These are phyloP conservation scores for Calonectria naviculata DNA, from an alignment of 2,329 filamentous ascomycete species.

Conservation along the genomic window DNA sequence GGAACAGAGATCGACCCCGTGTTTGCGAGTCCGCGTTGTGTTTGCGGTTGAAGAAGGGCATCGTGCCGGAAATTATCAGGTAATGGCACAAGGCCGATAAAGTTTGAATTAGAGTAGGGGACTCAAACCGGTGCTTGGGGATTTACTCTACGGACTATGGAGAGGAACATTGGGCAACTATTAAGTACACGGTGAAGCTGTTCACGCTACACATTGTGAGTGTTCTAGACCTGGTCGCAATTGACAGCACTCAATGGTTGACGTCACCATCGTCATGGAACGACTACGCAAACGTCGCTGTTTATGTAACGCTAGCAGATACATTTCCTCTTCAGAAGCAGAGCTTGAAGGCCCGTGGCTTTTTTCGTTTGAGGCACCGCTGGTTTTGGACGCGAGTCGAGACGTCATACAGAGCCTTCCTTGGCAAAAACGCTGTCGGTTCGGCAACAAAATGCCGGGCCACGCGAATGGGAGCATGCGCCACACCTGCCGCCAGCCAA, in stretches of 20 bases:
- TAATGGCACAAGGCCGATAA: neutral
- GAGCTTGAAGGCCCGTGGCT: neutral
- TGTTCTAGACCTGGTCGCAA: neutral
- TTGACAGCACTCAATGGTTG: neutral
- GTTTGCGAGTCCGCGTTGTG: neutral
- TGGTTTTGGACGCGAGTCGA: neutral
- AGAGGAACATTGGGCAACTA: neutral
- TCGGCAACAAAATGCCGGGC: neutral
- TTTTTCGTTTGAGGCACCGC: neutral
- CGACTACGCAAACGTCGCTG: neutral
- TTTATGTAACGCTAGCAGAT: neutral
- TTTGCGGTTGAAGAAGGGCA: slow-evolving; percentile 8
- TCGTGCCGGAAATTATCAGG: neutral
- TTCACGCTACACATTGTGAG: neutral
- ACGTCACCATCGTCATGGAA: slow-evolving; percentile 16
- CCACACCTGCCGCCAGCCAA: neutral
- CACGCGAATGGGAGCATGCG: neutral
- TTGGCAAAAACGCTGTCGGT: neutral
- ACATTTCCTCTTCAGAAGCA: neutral
- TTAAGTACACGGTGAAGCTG: neutral
- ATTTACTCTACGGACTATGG: neutral
- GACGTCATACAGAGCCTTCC: neutral
- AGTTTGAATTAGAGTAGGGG: neutral
- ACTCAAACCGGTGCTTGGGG: neutral
- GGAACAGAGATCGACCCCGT: neutral